These are phyloP conservation scores for Phaffia tasmanica DNA, from an alignment of 768 basidiomycete species.

Conservation along the genomic window DNA sequence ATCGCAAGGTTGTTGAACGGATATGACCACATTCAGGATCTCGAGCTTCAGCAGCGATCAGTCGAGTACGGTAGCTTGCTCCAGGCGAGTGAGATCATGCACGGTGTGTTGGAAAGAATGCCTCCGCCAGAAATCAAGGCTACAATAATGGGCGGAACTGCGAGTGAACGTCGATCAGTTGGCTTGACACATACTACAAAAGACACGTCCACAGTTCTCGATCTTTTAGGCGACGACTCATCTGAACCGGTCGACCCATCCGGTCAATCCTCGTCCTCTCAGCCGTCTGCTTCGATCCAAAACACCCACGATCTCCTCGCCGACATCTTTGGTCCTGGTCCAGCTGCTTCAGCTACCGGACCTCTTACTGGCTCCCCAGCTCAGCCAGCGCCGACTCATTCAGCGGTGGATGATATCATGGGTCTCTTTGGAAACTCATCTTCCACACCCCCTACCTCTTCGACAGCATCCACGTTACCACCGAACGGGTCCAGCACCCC, in stretches of 20 bases:
- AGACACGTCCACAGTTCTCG: slow-evolving; percentile 42
- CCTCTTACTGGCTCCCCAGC: slow-evolving; percentile 38
- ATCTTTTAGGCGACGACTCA: slow-evolving; percentile 72
- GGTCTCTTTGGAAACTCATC: slow-evolving; percentile 62
- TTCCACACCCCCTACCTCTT: slow-evolving; percentile 29
- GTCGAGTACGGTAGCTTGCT: slow-evolving; percentile 88
- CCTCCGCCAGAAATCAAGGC: slow-evolving; percentile 95
- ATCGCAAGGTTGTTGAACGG: slow-evolving; percentile 65
- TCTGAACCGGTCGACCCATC: slow-evolving; percentile 31
- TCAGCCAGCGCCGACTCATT: slow-evolving; percentile 43
- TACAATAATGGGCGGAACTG: slow-evolving; percentile 66
- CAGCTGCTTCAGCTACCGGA: slow-evolving; percentile 32
- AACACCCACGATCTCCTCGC: slow-evolving; percentile 78
- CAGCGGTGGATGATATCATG: slow-evolving; percentile 74
- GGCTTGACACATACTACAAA: background rate
- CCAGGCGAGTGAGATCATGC: slow-evolving; percentile 50
- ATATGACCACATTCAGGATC: slow-evolving; percentile 76
- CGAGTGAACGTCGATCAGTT: slow-evolving; percentile 53
- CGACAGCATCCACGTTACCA: slow-evolving; percentile 38
- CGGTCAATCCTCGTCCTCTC: slow-evolving; percentile 41
- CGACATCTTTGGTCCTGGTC: slow-evolving; percentile 67
- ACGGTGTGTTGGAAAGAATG: slow-evolving; percentile 92
- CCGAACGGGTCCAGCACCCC: slow-evolving; percentile 32
- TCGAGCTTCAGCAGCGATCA: slow-evolving; percentile 90
- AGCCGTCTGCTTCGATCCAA: slow-evolving; percentile 42